Percentiles rank a stretch among this genome's conserved stretches.
phyloP scores from a whole-genome alignment of 2,329 filamentous ascomycete species.

The Stemphylium beticola region DNA sequence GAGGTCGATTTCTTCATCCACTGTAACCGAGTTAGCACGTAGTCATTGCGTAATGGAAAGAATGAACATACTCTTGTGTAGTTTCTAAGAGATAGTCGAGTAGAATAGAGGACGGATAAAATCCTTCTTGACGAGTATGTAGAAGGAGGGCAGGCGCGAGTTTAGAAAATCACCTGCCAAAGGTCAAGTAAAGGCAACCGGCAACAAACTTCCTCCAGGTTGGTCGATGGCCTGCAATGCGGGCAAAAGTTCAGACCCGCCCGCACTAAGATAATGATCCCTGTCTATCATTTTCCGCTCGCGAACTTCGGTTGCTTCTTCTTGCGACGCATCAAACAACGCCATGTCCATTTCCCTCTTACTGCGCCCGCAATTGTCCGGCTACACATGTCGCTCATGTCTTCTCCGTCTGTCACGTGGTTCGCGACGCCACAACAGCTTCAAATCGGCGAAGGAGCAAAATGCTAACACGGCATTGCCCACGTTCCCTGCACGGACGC shows the following conservation, averaged over 20 bases:
- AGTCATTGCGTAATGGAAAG: background rate
- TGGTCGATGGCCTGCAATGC: conserved; percentile 7
- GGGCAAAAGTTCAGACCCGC: conserved; percentile 13
- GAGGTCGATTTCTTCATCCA: conserved; percentile 62
- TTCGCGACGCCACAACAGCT: conserved; percentile 24
- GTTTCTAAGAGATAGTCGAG: background rate
- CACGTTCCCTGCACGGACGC: conserved; percentile 62
- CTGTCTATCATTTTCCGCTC: conserved; percentile 14
- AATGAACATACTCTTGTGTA: conserved; percentile 3
- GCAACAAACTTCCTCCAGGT: conserved; percentile 16
- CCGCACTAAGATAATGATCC: conserved; percentile 11
- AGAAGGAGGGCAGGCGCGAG: conserved; percentile 10
- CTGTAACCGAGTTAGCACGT: conserved; percentile 25
- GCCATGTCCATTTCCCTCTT: conserved; percentile 33
- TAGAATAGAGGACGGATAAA: background rate
- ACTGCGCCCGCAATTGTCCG: conserved; percentile 27
- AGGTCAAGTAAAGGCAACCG: background rate
- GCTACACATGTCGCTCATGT: conserved; percentile 42
- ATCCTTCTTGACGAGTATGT: conserved; percentile 1
- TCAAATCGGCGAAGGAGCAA: conserved; percentile 14
- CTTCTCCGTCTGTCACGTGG: conserved; percentile 26
- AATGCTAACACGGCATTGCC: conserved; percentile 32
- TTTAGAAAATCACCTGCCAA: too few relatives aligned
- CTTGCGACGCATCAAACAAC: conserved; percentile 4
- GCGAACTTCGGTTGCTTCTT: conserved; percentile 1